Evolutionary conservation across 768 basidiomycete genomes (phyloP).

Genomic region (Boletellus ananiceps): DNA sequence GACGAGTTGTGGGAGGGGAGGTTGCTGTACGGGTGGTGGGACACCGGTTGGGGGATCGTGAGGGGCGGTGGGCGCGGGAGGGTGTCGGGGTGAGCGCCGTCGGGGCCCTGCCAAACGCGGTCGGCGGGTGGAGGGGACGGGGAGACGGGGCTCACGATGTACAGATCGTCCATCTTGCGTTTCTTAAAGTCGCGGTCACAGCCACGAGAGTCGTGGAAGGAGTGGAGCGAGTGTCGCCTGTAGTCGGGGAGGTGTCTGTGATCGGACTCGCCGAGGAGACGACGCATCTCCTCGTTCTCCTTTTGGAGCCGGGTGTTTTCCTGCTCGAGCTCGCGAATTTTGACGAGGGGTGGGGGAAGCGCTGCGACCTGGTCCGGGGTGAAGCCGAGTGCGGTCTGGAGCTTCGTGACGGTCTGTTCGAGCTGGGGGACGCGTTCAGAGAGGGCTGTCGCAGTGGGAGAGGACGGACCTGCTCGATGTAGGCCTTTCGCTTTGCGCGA

Average conservation of each 20-base stretch:
- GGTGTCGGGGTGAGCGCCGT: constrained; percentile 37
- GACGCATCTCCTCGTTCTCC: constrained; percentile 73
- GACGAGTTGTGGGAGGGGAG: constrained; percentile 37
- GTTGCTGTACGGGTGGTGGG: constrained; percentile 49
- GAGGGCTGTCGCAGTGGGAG: not conserved
- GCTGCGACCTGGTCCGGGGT: constrained; percentile 72
- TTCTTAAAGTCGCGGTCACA: constrained; percentile 61
- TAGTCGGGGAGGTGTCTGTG: constrained; percentile 39
- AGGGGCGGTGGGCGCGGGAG: constrained; percentile 49
- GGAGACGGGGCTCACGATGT: constrained; percentile 38
- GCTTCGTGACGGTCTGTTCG: constrained; percentile 80
- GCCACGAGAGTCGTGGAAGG: constrained; percentile 45
- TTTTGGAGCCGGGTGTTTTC: constrained; percentile 68
- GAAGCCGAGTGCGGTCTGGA: constrained; percentile 69
- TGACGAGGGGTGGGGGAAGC: constrained; percentile 65
- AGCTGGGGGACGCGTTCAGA: constrained; percentile 43
- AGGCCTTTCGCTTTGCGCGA: constrained; percentile 88
- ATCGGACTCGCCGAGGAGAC: constrained; percentile 51
- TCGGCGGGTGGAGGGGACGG: not conserved
- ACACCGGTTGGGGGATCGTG: constrained; percentile 53
- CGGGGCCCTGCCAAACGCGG: constrained; percentile 37
- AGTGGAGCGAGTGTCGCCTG: constrained; percentile 43
- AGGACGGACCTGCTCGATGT: constrained; percentile 72
- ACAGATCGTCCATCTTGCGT: constrained; percentile 57
- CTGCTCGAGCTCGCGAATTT: constrained; percentile 79